Evolutionary conservation across 163 green algal genomes (phyloP), one percentile per base, ranked within the genome.

Genomic region (Scenedesmus sp.): DNA sequence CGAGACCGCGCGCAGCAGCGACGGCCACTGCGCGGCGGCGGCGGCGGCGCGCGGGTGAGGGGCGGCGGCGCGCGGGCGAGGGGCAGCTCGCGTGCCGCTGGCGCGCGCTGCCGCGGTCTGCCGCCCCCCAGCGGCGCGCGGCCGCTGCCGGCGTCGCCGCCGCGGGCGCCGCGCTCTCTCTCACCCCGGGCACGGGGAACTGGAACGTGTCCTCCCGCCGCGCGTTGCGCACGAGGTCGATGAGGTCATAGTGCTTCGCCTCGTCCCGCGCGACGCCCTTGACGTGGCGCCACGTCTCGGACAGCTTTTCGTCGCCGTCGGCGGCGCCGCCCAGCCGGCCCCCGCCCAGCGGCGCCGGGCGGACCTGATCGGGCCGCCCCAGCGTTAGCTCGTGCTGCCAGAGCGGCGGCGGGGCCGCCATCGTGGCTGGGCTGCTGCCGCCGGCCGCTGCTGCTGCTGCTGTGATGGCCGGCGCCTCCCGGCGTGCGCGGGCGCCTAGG

Each of bases 171-270:
- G 20, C 20, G 22, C 22, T 26, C 34, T 26, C 24, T 62, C 79
- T 83, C 71, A 95, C 92, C 81, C 87, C 92, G 48, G 75, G 77
- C 3, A 89, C 84, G 39, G 88, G 81, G 44, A 91, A 87, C 24
- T 89, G 86, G 73, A 95, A 95, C 24, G 91, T 90, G 20, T 91
- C 90, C 57, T 96, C 91, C 22, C 90, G 78, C 14, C 86, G 83
- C 10, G 83, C 86, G 42, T 89, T 82, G 0, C 64, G 67, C 20
- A 96, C 70, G 33, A 94, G 78, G 63, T 96, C 92, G 56, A 87
- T 84, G 20, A 96, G 63, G 56, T 96, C 92, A 24, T 79, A 63
- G 18, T 77, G 51, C 62, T 90, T 86, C 20, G 58, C 75, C 24
- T 91, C 89, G 15, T 90, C 70, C 10, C 70, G 34, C 15, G 77